Evolutionary conservation across 2,329 filamentous ascomycete genomes (phyloP), one percentile per base, ranked within the genome.

Genomic region (Nemania serpens): DNA sequence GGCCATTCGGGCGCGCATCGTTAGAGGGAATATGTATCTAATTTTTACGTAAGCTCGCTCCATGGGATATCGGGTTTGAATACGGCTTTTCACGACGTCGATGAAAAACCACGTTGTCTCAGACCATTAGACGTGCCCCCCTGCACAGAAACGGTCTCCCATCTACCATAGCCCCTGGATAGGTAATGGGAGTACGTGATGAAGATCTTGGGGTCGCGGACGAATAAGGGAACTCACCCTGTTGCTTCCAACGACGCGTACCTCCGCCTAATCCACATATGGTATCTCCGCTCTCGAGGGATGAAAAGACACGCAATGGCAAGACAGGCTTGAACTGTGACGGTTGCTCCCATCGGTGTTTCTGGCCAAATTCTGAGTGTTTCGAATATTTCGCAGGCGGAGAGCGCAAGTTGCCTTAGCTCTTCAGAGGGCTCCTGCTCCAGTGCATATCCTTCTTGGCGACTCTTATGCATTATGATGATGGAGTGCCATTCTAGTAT

Each of bases 1-100:
- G 34, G 90, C 87, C 83, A 98, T 89, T 66, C 88, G 88, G 34
- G 78, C 81, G 59, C 94, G 89, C 69, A 94, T 88, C 12, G 85
- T 85, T 33, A 86, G 80, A 1, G 93, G 89, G 68, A 91, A 93
- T 22, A 97, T 90, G 73, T 96, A 97, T 41, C 94, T 97, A 58
- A 53, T 13, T 33, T 58, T 55, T 22, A 46, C 37, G 51, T 56
- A 51, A 47, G 47, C 25, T 55, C 17, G 11, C 9, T 33, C 41
- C 46, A 47, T 17, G 15, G 9, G 13, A 55, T 12, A 43, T n/a
- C 25, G 25, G 25, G 7, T 29, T 29, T 29, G 25, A 29, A 29
- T 29, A 7, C 22, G 39, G 25, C 29, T 37, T 10, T 18, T 4
- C 15, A 13, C 34, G 39, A 25, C 11, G 18, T 11, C 25, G 39